Base-by-base conservation (phyloP, 805 yeast genomes). In the Candida yuanshanica region DNA sequence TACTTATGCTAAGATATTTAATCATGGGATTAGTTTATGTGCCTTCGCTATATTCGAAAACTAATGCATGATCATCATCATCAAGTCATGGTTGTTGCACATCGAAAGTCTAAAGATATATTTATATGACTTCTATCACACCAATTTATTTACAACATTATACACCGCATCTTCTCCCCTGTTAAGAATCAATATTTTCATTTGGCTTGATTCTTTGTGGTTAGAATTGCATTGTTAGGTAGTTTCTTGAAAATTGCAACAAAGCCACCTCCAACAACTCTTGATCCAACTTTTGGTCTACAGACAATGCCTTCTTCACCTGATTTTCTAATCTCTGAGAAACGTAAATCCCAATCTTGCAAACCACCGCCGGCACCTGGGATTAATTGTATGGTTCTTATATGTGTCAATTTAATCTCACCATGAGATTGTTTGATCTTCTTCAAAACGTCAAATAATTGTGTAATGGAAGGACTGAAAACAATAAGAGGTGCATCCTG, bases 351-450 rank as follows among this genome's bases (percentile, higher is more conserved):
- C 79, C 79, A 74, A 36, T 70, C 75, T 45, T 71, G 66, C 43
- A 74, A 50, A 0, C 77, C 76, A 18, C 77, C 77, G 2, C 76
- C 75, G 25, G 67, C 69, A 6, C 78, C 77, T 12, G 72, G 70
- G 36, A 62, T 49, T 14, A 74, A 42, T 48, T 73, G 77, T 17
- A 65, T 56, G 4, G 72, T 64, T 33, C 63, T 58, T 4, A 60
- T 63, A 44, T 67, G 60, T 11, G 66, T 58, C 22, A 72, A 46
- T 34, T 61, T 60, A 33, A 65, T 50, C n/a, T 51, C 50, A 5
- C 55, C 53, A n/a, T 49, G 39, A n/a, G 47, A 41, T 20, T 59
- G 55, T 35, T 55, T 56, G 12, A 70, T 50, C 2, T 46, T 38
- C 33, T 64, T 54, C 20, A 70, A 44, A 7, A 69, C 64, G 14